These are phyloP conservation scores for Lasiodiplodia gonubiensis DNA, from an alignment of 2,329 filamentous ascomycete genomes.

Conservation along the genomic window DNA sequence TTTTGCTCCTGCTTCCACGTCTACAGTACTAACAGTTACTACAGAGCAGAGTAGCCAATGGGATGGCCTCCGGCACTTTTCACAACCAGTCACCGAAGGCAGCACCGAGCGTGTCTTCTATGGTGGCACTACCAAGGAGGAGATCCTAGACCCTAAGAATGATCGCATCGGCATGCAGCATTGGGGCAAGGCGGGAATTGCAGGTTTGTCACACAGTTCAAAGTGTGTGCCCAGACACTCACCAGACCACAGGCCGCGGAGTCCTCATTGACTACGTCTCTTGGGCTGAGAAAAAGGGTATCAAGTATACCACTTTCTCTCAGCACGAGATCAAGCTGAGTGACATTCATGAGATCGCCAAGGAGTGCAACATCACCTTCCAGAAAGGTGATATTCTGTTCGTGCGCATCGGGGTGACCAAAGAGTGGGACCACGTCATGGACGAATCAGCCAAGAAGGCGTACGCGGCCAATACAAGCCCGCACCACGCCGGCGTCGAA, in stretches of 20 bases:
- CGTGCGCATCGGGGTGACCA: constrained; percentile 45
- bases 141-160: constrained; percentile 33
- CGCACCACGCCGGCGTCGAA: constrained; percentile 50
- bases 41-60: constrained; percentile 42
- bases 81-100: constrained; percentile 36
- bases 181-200: constrained; percentile 25
- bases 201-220: not conserved
- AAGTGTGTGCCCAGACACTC: not conserved
- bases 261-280: constrained; percentile 28
- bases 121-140: constrained; percentile 33
- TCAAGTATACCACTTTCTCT: constrained; percentile 25
- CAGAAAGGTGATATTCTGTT: constrained; percentile 40
- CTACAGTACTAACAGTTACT: not conserved
- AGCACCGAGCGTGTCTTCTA: constrained; percentile 33
- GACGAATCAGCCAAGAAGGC: constrained; percentile 34
- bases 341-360: constrained; percentile 32
- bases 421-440: constrained; percentile 40
- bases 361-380: constrained; percentile 31
- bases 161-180: constrained; percentile 28
- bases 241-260: constrained; percentile 21
- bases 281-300: constrained; percentile 27
- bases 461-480: constrained; percentile 35
- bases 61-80: constrained; percentile 46
- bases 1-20: not conserved
- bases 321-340: constrained; percentile 31